phyloP scores from a whole-genome alignment of 202 grass and related monocot species.

The Carex arenaria region DNA sequence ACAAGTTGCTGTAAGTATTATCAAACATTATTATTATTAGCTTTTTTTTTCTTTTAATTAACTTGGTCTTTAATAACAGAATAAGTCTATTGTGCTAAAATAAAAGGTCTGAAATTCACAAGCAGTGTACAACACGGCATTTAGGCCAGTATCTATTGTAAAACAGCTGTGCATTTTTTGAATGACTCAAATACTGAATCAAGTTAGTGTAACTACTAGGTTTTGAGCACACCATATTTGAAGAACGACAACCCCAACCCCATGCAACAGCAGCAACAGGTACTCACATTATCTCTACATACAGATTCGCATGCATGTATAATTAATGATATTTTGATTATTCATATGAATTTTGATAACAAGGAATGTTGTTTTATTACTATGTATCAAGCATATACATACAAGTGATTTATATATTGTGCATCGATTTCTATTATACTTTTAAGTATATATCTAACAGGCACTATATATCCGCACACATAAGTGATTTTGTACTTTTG shows the following conservation, averaged over 20 bases:
- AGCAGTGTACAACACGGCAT: neutral
- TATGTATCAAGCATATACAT: neutral
- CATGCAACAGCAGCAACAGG: conserved; percentile 52
- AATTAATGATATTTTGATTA: neutral
- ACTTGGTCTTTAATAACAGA: neutral
- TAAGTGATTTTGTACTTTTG: neutral
- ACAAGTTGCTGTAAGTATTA: conserved; percentile 76
- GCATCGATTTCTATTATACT: no score
- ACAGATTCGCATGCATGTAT: neutral
- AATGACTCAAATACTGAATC: neutral
- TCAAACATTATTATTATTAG: conserved; percentile 8
- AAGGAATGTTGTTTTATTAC: neutral
- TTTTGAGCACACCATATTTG: conserved; percentile 75
- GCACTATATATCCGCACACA: neutral
- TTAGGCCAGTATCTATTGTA: conserved; percentile 1
- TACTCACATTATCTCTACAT: neutral
- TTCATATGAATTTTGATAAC: neutral
- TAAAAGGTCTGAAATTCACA: neutral
- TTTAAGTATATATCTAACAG: neutral
- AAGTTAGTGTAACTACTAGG: conserved; percentile 39
- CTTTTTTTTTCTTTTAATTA: conserved; percentile 13
- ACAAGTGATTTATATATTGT: neutral
- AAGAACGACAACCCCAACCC: conserved; percentile 57
- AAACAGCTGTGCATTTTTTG: neutral
- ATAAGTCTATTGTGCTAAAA: neutral